Conservation (phyloP, 495 filamentous ascomycete genomes). For the Aspergillus panamensis region DNA sequence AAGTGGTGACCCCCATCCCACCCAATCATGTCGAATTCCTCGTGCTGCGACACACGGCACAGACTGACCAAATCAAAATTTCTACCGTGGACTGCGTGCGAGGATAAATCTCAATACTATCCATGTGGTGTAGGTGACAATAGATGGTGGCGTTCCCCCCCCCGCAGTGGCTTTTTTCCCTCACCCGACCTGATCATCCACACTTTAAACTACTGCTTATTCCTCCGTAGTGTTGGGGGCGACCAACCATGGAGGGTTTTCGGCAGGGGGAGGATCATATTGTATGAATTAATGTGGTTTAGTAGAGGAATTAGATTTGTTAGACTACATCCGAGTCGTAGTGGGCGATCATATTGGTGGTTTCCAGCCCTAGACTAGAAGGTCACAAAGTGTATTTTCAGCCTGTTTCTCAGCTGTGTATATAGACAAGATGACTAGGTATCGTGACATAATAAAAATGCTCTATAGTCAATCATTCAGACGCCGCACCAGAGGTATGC, state of each 20-base stretch:
- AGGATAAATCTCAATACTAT: background rate
- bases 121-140: conserved; percentile 13
- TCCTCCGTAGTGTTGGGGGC: background rate
- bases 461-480: conserved; percentile 1
- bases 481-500: background rate
- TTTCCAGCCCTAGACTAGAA: background rate
- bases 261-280: background rate
- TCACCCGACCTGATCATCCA: conserved; percentile 19
- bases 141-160: conserved; percentile 3
- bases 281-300: background rate
- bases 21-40: conserved; percentile 1
- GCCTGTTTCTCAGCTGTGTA: background rate
- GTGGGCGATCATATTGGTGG: background rate
- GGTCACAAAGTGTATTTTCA: background rate
- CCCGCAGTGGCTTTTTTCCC: conserved; percentile 1
- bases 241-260: conserved; percentile 5
- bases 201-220: conserved; percentile 4
- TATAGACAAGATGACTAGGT: conserved; percentile 9
- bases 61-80: background rate
- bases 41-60: background rate
- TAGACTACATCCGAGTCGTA: background rate
- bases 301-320: background rate
- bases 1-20: background rate
- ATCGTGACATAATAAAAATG: conserved; percentile 11
- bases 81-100: background rate